Evolutionary conservation across 2,329 filamentous ascomycete genomes (phyloP).

Genomic region (Xylariaceae sp.): DNA sequence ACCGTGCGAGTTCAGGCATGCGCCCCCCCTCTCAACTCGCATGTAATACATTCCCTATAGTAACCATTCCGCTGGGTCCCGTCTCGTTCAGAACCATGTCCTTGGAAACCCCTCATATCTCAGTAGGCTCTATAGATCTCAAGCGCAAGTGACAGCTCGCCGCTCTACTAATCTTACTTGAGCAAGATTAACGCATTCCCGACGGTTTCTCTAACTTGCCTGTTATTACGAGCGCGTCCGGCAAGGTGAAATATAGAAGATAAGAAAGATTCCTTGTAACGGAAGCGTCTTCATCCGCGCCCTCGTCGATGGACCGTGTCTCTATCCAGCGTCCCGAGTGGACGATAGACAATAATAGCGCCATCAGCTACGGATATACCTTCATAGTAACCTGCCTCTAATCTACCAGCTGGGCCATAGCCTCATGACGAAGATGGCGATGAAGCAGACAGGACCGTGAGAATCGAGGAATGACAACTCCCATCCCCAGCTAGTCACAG

Average conservation of each 20-base stretch:
- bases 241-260: neutral
- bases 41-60: neutral
- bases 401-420: neutral
- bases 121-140: too few species aligned
- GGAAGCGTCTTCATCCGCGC: neutral
- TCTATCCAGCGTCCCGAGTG: neutral
- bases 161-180: neutral
- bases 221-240: neutral
- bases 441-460: too few species aligned
- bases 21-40: neutral
- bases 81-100: neutral
- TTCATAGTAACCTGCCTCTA: neutral
- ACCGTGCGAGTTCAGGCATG: constrained; percentile 16
- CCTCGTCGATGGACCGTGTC: neutral
- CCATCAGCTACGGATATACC: neutral
- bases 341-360: neutral
- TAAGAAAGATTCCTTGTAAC: neutral
- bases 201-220: neutral
- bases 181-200: neutral
- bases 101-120: neutral
- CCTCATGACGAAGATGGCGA: neutral
- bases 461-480: neutral
- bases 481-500: neutral
- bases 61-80: neutral
- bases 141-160: neutral